Evolutionary conservation across 2,329 filamentous ascomycete genomes (phyloP).

Genomic region (Claviceps cyperi): DNA sequence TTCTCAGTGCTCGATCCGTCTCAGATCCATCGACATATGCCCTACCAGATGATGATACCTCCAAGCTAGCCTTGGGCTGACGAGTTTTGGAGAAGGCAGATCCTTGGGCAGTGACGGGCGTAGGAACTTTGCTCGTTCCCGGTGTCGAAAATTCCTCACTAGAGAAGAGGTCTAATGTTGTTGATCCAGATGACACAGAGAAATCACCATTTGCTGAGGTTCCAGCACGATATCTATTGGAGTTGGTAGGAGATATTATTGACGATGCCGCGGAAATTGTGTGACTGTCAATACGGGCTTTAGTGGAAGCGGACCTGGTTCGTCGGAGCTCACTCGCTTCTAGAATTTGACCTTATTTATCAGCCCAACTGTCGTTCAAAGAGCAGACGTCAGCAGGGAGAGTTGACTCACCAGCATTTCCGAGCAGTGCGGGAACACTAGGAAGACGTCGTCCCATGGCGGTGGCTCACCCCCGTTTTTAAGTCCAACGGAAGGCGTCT

Average conservation of each 20-base stretch:
- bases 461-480: background rate
- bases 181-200: conserved; percentile 19
- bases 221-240: conserved; percentile 5
- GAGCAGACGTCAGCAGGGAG: background rate
- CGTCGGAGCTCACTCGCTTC: background rate
- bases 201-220: conserved; percentile 11
- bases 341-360: background rate
- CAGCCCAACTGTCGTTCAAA: background rate
- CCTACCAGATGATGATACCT: conserved; percentile 16
- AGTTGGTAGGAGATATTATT: background rate
- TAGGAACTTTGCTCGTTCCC: conserved; percentile 23
- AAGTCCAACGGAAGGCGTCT: background rate
- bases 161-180: conserved; percentile 16
- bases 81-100: conserved; percentile 1
- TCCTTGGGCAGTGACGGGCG: conserved; percentile 16
- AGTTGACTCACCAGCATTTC: background rate
- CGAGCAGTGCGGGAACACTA: background rate
- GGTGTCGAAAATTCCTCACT: conserved; percentile 20
- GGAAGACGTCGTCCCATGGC: conserved; percentile 17
- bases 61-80: conserved; percentile 8
- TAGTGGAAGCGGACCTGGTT: conserved; percentile 1
- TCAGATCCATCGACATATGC: conserved; percentile 9
- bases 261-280: conserved; percentile 4
- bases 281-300: conserved; percentile 5
- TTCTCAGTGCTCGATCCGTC: conserved; percentile 17